Evolutionary conservation across 768 basidiomycete genomes (phyloP).

Genomic region (Psilocybe cubensis): DNA sequence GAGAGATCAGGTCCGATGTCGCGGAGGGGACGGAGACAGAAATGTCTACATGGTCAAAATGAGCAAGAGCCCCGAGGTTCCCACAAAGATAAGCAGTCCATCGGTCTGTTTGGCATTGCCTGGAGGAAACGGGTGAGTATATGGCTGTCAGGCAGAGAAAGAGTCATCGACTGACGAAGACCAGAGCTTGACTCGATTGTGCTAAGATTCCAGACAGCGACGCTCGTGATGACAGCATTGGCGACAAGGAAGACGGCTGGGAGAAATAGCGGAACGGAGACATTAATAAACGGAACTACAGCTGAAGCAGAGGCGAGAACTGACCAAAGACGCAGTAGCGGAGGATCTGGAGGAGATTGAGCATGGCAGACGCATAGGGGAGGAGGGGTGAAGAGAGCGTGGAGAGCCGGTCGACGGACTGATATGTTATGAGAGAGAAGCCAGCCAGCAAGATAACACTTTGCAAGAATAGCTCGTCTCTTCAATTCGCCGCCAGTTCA

Average conservation of each 20-base stretch:
- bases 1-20: background rate
- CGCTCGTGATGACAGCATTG: conserved; percentile 65
- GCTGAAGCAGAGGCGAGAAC: conserved; percentile 17
- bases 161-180: conserved; percentile 39
- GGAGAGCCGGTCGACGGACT: conserved; percentile 37
- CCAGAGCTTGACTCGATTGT: conserved; percentile 39
- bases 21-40: background rate
- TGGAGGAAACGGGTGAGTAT: conserved; percentile 9
- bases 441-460: conserved; percentile 20
- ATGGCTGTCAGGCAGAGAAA: background rate
- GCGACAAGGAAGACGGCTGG: conserved; percentile 64
- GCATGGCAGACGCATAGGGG: conserved; percentile 44
- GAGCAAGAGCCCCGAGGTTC: conserved; percentile 58
- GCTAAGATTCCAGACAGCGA: conserved; percentile 72
- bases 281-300: background rate
- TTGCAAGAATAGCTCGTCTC: conserved; percentile 5
- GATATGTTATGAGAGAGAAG: conserved; percentile 18
- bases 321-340: conserved; percentile 68
- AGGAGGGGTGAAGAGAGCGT: conserved; percentile 32
- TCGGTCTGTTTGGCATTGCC: conserved; percentile 49
- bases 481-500: conserved; percentile 11
- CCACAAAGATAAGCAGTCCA: conserved; percentile 61
- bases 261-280: conserved; percentile 2
- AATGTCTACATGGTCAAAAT: conserved; percentile 62
- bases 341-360: conserved; percentile 46